Evolutionary conservation across 2,329 filamentous ascomycete genomes (phyloP), one percentile per base, ranked within the genome.

Genomic region (Magnaporthiopsis rhizophila): DNA sequence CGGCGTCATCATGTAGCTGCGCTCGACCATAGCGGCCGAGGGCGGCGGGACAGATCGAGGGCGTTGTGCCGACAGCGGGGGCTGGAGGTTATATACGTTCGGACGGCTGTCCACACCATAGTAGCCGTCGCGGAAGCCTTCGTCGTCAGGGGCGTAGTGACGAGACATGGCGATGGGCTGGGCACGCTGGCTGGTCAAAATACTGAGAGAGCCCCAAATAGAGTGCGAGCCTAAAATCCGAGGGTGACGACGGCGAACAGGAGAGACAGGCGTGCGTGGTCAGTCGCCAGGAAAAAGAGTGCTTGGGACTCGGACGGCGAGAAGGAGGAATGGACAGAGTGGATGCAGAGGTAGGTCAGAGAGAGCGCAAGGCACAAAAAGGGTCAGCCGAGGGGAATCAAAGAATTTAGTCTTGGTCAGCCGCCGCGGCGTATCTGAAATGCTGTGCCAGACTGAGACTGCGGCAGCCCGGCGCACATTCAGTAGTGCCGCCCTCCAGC

Each of bases 1-100:
- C 1, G 53, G 18, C 13, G 30, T 26, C 53, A 57, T 57, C 30
- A 58, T 57, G 61, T 32, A 50, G 53, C 3, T 32, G 50, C 50
- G 32, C 59, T 61, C 59, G 21, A 38, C 62, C 64, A 7, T 34
- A 53, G 9, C 61, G 7, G 62, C 58, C 12, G 61, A 57, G 7
- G 67, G 65, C 2, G 72, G 71, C 13, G 69, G 72, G 28, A 71
- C 59, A 2, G 72, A 73, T 21, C 70, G 68, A 15, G 71, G 73
- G 28, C 73, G 70, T 60, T 69, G 68, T 32, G 58, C 68, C 34
- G 69, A 66, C 30, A 69, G 67, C 34, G 70, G 67, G 6, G 71
- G 67, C 30, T 71, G 69, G 7, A 73, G 67, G 11, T 61, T 18
- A 60, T 26, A 66, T 53, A 56, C 69, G 32, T 65, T 64, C 3